Evolutionary conservation across 1,284 basidiomycete species (phyloP).

Genomic region (Moesziomyces globuligerus): DNA sequence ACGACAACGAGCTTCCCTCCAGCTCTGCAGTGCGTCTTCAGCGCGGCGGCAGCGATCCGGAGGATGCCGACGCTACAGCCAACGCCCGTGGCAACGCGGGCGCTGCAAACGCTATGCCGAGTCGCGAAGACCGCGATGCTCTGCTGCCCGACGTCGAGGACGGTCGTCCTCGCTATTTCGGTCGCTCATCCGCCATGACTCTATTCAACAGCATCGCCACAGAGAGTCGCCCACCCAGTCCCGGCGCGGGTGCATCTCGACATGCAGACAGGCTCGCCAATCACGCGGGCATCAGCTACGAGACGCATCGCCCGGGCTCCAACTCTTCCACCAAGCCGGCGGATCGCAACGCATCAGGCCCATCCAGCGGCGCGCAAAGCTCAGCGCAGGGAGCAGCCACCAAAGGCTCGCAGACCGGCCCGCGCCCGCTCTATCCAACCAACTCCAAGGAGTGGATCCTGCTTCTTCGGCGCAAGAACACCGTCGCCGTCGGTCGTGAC

Average conservation of each 20-base stretch:
- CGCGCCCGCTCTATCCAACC: slow-evolving; percentile 47
- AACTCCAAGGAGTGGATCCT: slow-evolving; percentile 61
- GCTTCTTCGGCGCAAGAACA: slow-evolving; percentile 55
- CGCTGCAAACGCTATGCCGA: slow-evolving; percentile 2
- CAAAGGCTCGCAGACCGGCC: not conserved
- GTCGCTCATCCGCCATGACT: slow-evolving; percentile 50
- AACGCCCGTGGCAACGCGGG: not conserved
- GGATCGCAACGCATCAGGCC: not conserved
- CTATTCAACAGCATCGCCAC: slow-evolving; percentile 45
- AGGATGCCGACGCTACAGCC: slow-evolving; percentile 5
- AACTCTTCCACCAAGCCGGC: slow-evolving; percentile 3
- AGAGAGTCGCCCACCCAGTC: slow-evolving; percentile 53
- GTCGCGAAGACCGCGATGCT: slow-evolving; percentile 29
- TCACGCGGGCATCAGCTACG: slow-evolving; percentile 47
- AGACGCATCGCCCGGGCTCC: slow-evolving; percentile 26
- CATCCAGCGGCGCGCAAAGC: not conserved
- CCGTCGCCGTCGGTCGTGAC: slow-evolving; percentile 58
- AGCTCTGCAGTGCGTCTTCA: slow-evolving; percentile 14
- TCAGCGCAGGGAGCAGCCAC: slow-evolving; percentile 1
- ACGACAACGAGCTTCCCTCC: slow-evolving; percentile 21
- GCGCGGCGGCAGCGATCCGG: slow-evolving; percentile 14
- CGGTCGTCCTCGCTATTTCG: slow-evolving; percentile 57
- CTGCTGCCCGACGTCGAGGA: slow-evolving; percentile 59
- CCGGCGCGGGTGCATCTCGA: slow-evolving; percentile 17
- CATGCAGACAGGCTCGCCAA: slow-evolving; percentile 9